Percentiles rank a stretch among this genome's conserved stretches.
Conservation (phyloP, 1,284 basidiomycete genomes). For the Gomphus bonarii region DNA sequence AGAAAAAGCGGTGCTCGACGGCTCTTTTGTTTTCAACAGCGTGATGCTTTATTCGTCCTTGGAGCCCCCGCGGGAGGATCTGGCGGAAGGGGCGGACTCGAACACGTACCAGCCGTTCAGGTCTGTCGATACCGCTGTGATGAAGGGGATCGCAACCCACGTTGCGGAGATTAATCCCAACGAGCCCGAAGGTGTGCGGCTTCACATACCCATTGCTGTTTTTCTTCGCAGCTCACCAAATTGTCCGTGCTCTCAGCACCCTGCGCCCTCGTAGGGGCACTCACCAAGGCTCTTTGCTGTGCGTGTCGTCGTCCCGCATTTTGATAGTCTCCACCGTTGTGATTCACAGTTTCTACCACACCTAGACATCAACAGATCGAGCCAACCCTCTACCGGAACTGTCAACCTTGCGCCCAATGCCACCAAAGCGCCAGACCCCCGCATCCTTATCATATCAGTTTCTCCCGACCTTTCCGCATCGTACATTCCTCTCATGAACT, state of each 20-base stretch:
- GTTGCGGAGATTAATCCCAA: constrained; percentile 40
- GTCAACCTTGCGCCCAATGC: constrained; percentile 26
- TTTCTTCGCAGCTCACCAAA: constrained; percentile 7
- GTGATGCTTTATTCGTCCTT: constrained; percentile 66
- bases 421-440: constrained; percentile 51
- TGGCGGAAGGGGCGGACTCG: constrained; percentile 42
- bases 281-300: constrained; percentile 89
- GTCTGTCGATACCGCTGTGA: constrained; percentile 57
- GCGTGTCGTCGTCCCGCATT: constrained; percentile 22
- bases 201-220: no score
- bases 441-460: constrained; percentile 87
- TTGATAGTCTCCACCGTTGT: constrained; percentile 3
- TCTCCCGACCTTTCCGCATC: constrained; percentile 82
- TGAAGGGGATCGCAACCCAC: constrained; percentile 51
- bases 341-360: neutral
- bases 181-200: constrained; percentile 42
- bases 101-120: constrained; percentile 82
- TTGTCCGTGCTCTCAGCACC: constrained; percentile 33
- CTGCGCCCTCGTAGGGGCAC: constrained; percentile 72
- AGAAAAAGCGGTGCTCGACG: neutral
- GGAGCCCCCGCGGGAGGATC: constrained; percentile 25
- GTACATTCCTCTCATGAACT: constrained; percentile 98
- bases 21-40: constrained; percentile 28
- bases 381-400: constrained; percentile 30
- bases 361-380: constrained; percentile 77